These are phyloP conservation scores for Rhizopogon sp. DNA, from an alignment of 768 basidiomycete species.

Conservation along the genomic window DNA sequence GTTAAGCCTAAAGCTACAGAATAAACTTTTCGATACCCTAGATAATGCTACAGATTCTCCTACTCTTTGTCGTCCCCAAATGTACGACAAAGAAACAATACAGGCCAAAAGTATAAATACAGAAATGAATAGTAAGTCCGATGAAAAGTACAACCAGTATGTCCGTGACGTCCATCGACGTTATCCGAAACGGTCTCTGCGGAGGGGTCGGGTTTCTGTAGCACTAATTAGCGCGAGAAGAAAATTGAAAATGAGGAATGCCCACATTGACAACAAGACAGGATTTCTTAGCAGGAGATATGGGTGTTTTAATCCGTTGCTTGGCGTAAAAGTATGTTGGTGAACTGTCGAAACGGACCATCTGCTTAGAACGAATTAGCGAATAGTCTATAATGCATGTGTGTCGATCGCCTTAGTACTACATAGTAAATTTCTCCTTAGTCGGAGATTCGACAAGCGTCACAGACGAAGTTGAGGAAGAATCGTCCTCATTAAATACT, in stretches of 20 bases:
- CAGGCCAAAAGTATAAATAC: too few relatives aligned
- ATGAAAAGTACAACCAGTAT: too few relatives aligned
- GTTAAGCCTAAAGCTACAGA: too few relatives aligned
- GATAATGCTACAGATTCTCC: too few relatives aligned
- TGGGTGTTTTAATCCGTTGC: slow-evolving; percentile 13
- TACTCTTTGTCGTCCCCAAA: too few relatives aligned
- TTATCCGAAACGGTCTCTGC: slow-evolving; percentile 1
- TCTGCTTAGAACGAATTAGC: slow-evolving; percentile 1
- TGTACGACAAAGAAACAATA: too few relatives aligned
- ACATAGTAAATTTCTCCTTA: slow-evolving; percentile 6
- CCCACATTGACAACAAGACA: slow-evolving; percentile 25
- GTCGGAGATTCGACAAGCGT: slow-evolving; percentile 3
- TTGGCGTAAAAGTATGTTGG: slow-evolving; percentile 18
- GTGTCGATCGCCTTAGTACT: slow-evolving; percentile 11
- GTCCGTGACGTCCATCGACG: slow-evolving; percentile 4
- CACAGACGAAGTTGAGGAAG: slow-evolving; percentile 1
- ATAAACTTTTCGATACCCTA: too few relatives aligned
- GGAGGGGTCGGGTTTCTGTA: slow-evolving; percentile 9
- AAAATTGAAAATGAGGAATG: neutral
- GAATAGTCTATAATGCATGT: neutral
- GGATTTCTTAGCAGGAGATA: slow-evolving; percentile 10
- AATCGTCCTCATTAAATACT: too few relatives aligned
- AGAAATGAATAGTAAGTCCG: too few relatives aligned
- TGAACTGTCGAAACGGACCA: slow-evolving; percentile 21
- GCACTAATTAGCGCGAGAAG: neutral